These are phyloP conservation scores for Fusarium palustre DNA, from an alignment of 2,329 filamentous ascomycete genomes.

Conservation along the genomic window DNA sequence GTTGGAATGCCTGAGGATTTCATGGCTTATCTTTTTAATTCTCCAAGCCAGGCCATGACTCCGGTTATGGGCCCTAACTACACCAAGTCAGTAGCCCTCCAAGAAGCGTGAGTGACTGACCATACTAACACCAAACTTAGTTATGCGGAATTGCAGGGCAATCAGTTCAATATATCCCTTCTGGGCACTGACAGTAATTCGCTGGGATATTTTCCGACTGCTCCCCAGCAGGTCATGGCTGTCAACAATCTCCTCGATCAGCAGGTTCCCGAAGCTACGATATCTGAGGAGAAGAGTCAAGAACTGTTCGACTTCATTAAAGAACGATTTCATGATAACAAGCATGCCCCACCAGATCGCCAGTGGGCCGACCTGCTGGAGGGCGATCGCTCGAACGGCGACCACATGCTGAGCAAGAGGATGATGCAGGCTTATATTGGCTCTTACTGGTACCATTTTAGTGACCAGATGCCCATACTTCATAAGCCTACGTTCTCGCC, in stretches of 20 bases:
- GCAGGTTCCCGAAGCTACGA: conserved; percentile 79
- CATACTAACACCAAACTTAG: conserved; percentile 53
- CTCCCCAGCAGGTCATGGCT: conserved; percentile 85
- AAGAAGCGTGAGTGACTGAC: background rate
- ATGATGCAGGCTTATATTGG: conserved; percentile 97
- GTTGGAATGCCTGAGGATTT: conserved; percentile 87
- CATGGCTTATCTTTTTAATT: conserved; percentile 84
- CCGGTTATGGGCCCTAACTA: conserved; percentile 60
- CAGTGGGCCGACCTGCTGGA: conserved; percentile 82
- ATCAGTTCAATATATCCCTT: conserved; percentile 58
- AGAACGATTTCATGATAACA: conserved; percentile 82
- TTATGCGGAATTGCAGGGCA: conserved; percentile 64
- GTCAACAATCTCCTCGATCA: conserved; percentile 87
- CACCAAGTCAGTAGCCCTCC: conserved; percentile 59
- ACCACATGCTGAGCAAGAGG: conserved; percentile 80
- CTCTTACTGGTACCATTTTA: conserved; percentile 96
- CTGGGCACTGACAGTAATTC: conserved; percentile 60
- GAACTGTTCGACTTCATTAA: conserved; percentile 86
- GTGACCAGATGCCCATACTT: conserved; percentile 91
- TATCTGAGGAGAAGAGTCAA: conserved; percentile 89
- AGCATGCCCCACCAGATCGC: conserved; percentile 77
- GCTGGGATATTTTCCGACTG: conserved; percentile 68
- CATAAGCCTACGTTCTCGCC: conserved; percentile 95
- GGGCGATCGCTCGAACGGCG: conserved; percentile 76
- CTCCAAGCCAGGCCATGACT: conserved; percentile 51